phyloP scores from a whole-genome alignment of 73 alveolate species.

The Diophrys appendiculata region DNA sequence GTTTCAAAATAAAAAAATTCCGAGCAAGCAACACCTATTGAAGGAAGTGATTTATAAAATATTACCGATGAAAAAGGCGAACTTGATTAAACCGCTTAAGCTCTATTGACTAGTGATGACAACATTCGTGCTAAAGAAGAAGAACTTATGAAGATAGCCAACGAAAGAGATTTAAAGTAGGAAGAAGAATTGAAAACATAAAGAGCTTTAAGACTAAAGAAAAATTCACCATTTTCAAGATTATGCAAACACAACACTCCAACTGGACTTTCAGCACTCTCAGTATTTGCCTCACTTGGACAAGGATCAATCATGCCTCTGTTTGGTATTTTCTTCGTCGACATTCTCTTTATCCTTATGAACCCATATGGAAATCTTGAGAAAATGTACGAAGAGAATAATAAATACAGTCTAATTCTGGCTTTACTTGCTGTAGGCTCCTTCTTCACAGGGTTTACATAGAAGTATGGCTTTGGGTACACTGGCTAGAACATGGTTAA shows the following conservation, averaged over 20 bases:
- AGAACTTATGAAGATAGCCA: constrained; percentile 1
- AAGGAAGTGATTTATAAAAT: too few relatives aligned
- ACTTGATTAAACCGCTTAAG: too few relatives aligned
- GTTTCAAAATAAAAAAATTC: too few relatives aligned
- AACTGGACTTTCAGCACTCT: constrained; percentile 5
- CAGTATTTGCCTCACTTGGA: constrained; percentile 10
- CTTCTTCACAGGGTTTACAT: constrained; percentile 10
- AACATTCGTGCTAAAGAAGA: too few relatives aligned
- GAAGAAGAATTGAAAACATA: not conserved
- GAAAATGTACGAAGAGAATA: constrained; percentile 8
- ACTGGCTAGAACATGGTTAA: constrained; percentile 76
- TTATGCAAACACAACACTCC: constrained; percentile 45
- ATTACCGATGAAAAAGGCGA: too few relatives aligned
- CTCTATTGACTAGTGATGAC: too few relatives aligned
- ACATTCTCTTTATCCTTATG: constrained; percentile 43
- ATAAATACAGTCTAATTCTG: constrained; percentile 22
- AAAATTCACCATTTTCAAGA: constrained; percentile 19
- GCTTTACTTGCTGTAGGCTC: constrained; percentile 12
- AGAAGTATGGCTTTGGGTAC: constrained; percentile 65
- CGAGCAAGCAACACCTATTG: too few relatives aligned
- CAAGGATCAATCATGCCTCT: constrained; percentile 50
- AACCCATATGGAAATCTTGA: not conserved
- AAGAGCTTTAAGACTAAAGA: constrained; percentile 5
- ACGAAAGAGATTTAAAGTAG: not conserved
- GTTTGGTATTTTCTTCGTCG: constrained; percentile 47